phyloP scores from a whole-genome alignment of 148 eudicot species.

The Silene conica region DNA sequence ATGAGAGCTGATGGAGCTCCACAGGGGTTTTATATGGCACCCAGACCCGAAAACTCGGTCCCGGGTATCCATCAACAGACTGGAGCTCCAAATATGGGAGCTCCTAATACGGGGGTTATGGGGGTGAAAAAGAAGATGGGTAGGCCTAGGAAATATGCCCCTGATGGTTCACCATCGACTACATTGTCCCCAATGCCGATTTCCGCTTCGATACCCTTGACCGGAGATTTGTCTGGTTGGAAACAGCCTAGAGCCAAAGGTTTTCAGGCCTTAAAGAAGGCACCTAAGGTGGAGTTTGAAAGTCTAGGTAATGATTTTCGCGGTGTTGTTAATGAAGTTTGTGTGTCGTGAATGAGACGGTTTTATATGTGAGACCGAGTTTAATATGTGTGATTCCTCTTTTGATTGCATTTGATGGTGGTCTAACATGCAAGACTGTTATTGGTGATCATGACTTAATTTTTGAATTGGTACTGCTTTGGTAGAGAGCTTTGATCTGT shows the following conservation, averaged over 20 bases:
- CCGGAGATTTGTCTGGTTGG: slow-evolving; percentile 78
- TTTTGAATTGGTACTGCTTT: background rate
- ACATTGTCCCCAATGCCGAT: slow-evolving; percentile 95
- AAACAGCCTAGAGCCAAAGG: slow-evolving; percentile 53
- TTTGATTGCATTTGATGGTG: background rate
- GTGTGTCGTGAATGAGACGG: background rate
- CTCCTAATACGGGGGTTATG: slow-evolving; percentile 14
- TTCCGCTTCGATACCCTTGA: slow-evolving; percentile 84
- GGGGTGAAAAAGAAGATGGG: slow-evolving; percentile 76
- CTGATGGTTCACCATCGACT: slow-evolving; percentile 45
- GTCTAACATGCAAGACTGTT: background rate
- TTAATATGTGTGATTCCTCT: background rate
- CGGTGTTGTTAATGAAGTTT: background rate
- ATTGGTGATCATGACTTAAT: background rate
- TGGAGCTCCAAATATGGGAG: slow-evolving; percentile 36
- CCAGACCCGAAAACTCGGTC: slow-evolving; percentile 34
- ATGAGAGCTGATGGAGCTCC: slow-evolving; percentile 38
- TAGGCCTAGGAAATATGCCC: slow-evolving; percentile 86
- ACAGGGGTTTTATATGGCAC: slow-evolving; percentile 38
- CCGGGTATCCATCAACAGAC: slow-evolving; percentile 24
- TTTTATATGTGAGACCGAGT: background rate
- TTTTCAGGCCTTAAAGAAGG: slow-evolving; percentile 52
- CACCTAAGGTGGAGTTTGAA: slow-evolving; percentile 55
- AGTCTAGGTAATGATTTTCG: slow-evolving; percentile 41
- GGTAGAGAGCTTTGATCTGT: background rate